Evolutionary conservation across 1,139 yeast species (phyloP), one percentile per base, ranked within the genome.

Genomic region (Taphrina sp.): DNA sequence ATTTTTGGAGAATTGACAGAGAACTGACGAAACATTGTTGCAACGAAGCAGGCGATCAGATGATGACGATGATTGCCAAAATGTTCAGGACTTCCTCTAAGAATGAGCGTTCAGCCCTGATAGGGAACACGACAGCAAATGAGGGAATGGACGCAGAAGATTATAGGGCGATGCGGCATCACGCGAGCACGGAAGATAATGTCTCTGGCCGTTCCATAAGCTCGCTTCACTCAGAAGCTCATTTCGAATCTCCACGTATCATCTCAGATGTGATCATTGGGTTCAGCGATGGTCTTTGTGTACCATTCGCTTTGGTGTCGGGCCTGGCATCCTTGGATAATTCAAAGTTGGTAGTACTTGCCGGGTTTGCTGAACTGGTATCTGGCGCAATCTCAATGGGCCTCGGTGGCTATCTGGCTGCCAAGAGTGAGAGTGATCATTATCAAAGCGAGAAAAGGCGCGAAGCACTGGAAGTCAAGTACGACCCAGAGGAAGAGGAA

Each of bases 341-440:
- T 66, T 74, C 88, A 20, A 80, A 76, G 67, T 77, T 85, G 61
- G 94, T 85, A 46, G 84, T 85, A 58, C 84, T 92, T 34, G 94
- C 92, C 72, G 94, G 94, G 44, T 76, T 85, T 77, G 94, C 94
- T 8, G 94, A 85, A 72, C 78, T 85, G 60, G 90, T 85, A 1
- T 82, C 89, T 2, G 94, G 94, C 16, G 89, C 94, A 45, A 84
- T 85, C 55, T 81, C 87, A 45, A 85, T 85, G 94, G 94, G 94
- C 2, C 76, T 85, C 59, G 94, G 94, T 29, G 94, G 94, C 24
- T 85, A 76, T 66, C 75, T 85, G 60, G 94, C 94, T n/a, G 92
- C 92, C 52, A 81, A 80, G 67, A 79, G 85, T 5, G 94, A 85
- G 70, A 70, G 72, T 54, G 92, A 85, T 66, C 81, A 80, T 67